Evolutionary conservation across 257 asterid genomes (phyloP), one percentile per base, ranked within the genome.

Genomic region (Lycium ferocissimum): DNA sequence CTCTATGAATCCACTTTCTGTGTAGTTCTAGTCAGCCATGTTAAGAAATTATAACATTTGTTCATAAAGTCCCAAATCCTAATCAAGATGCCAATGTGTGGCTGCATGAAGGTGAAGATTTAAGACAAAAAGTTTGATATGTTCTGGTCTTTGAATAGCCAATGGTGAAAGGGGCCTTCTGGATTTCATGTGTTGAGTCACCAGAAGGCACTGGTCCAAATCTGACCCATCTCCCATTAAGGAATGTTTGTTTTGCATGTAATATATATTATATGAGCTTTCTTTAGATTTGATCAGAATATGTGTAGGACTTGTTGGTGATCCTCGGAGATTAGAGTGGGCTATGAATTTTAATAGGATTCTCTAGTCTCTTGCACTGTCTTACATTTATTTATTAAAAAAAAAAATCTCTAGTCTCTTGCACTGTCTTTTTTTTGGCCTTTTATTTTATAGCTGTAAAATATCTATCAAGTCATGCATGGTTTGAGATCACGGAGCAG

Each of bases 131-230:
- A 73, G 11, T 20, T 73, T 47, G n/a, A n/a, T 47, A 20, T 13
- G 3, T 5, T 47, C 59, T 12, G 40, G 20, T 73, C 45, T 49
- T 49, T 49, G 62, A 75, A 22, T 51, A 18, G 73, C 73, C 20
- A 0, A 12, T 66, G 73, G 18, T 66, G 73, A 35, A 66, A 66
- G 73, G 33, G 66, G 45, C 72, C 72, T 13, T 35, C 73, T 12
- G 66, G 26, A 66, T 66, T 26, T 66, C 72, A n/a, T 33, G 73
- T 33, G n/a, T 14, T 35, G 47, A 63, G 71, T 35, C 45, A 35
- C 73, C 73, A 66, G 73, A 66, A 66, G 73, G 73, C 45, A 26
- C 20, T 66, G 73, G 47, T 66, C 73, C 47, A 66, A 66, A 66
- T 13, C 73, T 33, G 47, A 33, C 10, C 73, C 18, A 12, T 66